These are phyloP conservation scores for Oxyria digyna DNA, from an alignment of 148 eudicot species.

Conservation along the genomic window DNA sequence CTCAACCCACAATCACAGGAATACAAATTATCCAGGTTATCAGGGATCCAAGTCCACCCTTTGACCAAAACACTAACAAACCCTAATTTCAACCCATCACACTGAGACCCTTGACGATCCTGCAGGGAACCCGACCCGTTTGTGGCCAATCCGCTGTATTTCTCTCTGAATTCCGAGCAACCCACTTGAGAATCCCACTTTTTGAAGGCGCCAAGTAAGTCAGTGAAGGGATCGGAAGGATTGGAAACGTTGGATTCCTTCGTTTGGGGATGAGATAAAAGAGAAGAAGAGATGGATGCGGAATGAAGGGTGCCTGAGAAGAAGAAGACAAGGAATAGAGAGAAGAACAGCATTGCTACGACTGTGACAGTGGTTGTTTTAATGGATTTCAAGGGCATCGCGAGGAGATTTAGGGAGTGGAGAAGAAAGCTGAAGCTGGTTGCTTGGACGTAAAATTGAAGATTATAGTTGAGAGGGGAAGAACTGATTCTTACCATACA, in stretches of 20 bases:
- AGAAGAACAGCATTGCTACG: conserved; percentile 34
- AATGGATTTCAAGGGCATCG: conserved; percentile 34
- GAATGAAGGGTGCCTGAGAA: conserved; percentile 42
- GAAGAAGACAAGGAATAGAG: conserved; percentile 38
- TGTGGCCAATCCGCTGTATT: conserved; percentile 18
- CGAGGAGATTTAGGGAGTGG: background rate
- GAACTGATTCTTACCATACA: background rate
- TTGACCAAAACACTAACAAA: conserved; percentile 76
- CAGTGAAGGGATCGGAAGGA: conserved; percentile 45
- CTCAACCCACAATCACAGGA: conserved; percentile 74
- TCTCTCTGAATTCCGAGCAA: conserved; percentile 44
- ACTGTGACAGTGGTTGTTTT: conserved; percentile 29
- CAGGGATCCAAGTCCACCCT: conserved; percentile 98
- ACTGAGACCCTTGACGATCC: conserved; percentile 17
- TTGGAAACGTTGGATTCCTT: conserved; percentile 11
- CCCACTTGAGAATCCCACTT: conserved; percentile 75
- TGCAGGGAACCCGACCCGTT: conserved; percentile 52
- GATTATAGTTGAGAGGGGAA: background rate
- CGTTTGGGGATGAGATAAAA: conserved; percentile 10
- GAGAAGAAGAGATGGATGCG: conserved; percentile 32
- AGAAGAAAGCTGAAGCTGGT: background rate
- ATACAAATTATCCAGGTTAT: conserved; percentile 85
- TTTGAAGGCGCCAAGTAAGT: conserved; percentile 34
- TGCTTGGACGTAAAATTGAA: background rate
- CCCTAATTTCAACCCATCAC: conserved; percentile 40